A percentile compares a stretch with the other conserved stretches of the same genome.
Evolutionary conservation across 2,329 filamentous ascomycete species (phyloP).

Genomic region (Penicillium olsonii): DNA sequence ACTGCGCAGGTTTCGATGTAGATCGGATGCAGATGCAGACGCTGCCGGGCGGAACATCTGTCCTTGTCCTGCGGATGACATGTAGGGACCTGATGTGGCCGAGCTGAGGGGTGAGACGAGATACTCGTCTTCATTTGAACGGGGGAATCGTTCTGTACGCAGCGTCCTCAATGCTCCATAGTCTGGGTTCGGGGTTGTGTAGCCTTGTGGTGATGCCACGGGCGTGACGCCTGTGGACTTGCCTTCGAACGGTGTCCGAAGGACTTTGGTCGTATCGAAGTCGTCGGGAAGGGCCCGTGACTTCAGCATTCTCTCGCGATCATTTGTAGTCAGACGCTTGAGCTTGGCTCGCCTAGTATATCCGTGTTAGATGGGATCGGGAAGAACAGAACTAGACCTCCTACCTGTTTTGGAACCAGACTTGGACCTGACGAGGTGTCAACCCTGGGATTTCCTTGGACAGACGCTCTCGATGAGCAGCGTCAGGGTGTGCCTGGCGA

Average conservation of each 20-base stretch:
- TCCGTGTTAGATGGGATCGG: neutral
- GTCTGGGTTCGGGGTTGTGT: conserved; percentile 43
- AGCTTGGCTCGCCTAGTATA: conserved; percentile 58
- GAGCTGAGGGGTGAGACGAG: conserved; percentile 40
- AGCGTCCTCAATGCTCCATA: conserved; percentile 31
- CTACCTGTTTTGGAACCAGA: conserved; percentile 98
- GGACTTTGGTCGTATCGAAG: conserved; percentile 61
- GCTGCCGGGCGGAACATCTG: conserved; percentile 28
- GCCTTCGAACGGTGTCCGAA: conserved; percentile 56
- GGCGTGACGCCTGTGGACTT: conserved; percentile 50
- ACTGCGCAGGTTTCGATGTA: conserved; percentile 31
- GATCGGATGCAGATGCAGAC: conserved; percentile 28
- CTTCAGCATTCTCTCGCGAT: conserved; percentile 62
- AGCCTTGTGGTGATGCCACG: conserved; percentile 48
- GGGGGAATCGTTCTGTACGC: conserved; percentile 36
- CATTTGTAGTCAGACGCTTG: conserved; percentile 62
- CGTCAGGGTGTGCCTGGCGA: conserved; percentile 90
- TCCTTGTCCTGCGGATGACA: conserved; percentile 35
- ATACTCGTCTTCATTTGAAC: conserved; percentile 40
- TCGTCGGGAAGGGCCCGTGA: conserved; percentile 61
- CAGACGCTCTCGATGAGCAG: conserved; percentile 81
- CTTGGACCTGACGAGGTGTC: conserved; percentile 89
- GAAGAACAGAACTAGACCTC: conserved; percentile 25
- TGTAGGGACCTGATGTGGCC: conserved; percentile 36
- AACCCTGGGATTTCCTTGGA: conserved; percentile 89